Percentiles rank a stretch among this genome's conserved stretches.
phyloP scores from a whole-genome alignment of 805 yeast genomes.

The Vanderwaltozyma polyspora region DNA sequence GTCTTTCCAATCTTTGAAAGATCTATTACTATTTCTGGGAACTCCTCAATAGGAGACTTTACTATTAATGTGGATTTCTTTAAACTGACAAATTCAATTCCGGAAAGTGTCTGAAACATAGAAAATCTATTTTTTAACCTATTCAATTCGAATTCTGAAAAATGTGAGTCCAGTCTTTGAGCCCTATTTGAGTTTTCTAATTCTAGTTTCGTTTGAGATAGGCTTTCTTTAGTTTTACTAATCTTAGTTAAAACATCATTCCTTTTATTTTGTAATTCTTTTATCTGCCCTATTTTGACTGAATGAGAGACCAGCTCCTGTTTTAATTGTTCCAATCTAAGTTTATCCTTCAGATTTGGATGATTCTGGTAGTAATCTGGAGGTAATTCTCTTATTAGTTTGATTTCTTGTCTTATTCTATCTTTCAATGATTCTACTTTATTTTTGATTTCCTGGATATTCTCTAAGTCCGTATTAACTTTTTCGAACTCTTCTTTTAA shows the following conservation, averaged over 20 bases:
- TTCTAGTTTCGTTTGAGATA: not conserved
- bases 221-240: not conserved
- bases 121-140: slow-evolving; percentile 7
- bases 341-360: slow-evolving; percentile 7
- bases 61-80: slow-evolving; percentile 5
- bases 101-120: slow-evolving; percentile 8
- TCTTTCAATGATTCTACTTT: slow-evolving; percentile 10
- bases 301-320: slow-evolving; percentile 8
- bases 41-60: not conserved
- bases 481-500: slow-evolving; percentile 18
- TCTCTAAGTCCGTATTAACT: slow-evolving; percentile 8
- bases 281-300: slow-evolving; percentile 5
- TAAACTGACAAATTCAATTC: slow-evolving; percentile 7
- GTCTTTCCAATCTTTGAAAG: not conserved
- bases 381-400: slow-evolving; percentile 10
- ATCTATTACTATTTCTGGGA: slow-evolving; percentile 1
- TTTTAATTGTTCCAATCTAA: slow-evolving; percentile 10
- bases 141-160: not conserved
- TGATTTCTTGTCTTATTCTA: slow-evolving; percentile 13
- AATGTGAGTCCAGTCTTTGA: not conserved
- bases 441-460: slow-evolving; percentile 5
- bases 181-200: too few relatives aligned
- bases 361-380: slow-evolving; percentile 4
- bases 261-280: slow-evolving; percentile 3
- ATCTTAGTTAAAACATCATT: slow-evolving; percentile 2